Evolutionary conservation across 371 early-diverging fungal species (phyloP), one percentile per base, ranked within the genome.

Genomic region (Catenaria anguillulae): DNA sequence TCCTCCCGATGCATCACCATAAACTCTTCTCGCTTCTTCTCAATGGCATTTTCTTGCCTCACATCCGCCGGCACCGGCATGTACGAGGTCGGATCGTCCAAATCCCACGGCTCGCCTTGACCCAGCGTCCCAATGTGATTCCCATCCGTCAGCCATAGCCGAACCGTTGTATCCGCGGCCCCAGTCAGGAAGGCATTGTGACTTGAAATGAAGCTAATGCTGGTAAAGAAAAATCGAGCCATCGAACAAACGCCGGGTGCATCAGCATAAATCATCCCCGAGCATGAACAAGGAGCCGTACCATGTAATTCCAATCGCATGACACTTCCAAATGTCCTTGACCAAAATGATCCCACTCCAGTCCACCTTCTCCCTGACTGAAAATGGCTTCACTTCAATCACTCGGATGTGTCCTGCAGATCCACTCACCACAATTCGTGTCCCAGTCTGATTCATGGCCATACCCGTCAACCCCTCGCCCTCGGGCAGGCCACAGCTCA

Each of bases 361-460:
- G 10, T 17, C 5, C 40, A 5, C 40, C 5, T 40, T 5, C 40
- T 40, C 17, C 40, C 40, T 5, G 40, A 40, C 40, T 40, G 29
- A 29, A 29, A 50, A 15, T 23, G 52, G 52, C 8, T 4, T 75
- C 35, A 87, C 63, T 67, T 88, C 83, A 26, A 92, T 68, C 29
- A 96, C 67, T 64, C 81, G 77, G 21, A 86, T 85, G 5, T 87
- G 82, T 46, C 84, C 82, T 64, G 92, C 88, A 33, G 79, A 74
- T 56, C 85, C 84, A 13, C 93, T 94, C 0, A 93, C 84, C 29
- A 91, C 72, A 48, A 87, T 84, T 48, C 92, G 67, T 1, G 82
- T 77, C 66, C 84, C 82, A 62, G 93, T 93, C 42, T 76, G 70
- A 65, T 85, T 82, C 21, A 92, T 76, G 13, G 80, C 83, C 10